These are phyloP conservation scores for barrel medic (Medicago truncatula) DNA, from an alignment of 306 rosid genomes.

Conservation along the genomic window MtrunA17r5.0-ANR NC_053049.1:38596001-38596500, in stretches of 20 bases:
- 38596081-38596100: constrained; percentile 1
- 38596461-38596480: neutral
- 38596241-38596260: constrained; percentile 87
- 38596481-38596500: constrained; percentile 33
- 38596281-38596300: constrained; percentile 72
- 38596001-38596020: neutral
- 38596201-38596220: neutral
- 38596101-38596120: neutral
- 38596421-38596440: constrained; percentile 26
- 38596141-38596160: neutral
- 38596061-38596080: neutral
- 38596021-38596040: neutral
- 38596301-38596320: constrained; percentile 62
- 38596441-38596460: constrained; percentile 36
- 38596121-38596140: constrained; percentile 11
- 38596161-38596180: neutral
- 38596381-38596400: constrained; percentile 35
- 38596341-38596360: constrained; percentile 46
- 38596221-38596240: constrained; percentile 30
- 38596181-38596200: neutral
- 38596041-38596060: neutral
- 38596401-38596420: constrained; percentile 1
- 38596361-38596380: constrained; percentile 20
- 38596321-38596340: constrained; percentile 82
- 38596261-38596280: constrained; percentile 71